A percentile compares a stretch with the other conserved stretches of the same genome.
Conservation (phyloP, 257 asterid genomes). For the Scutellaria barbata region DNA sequence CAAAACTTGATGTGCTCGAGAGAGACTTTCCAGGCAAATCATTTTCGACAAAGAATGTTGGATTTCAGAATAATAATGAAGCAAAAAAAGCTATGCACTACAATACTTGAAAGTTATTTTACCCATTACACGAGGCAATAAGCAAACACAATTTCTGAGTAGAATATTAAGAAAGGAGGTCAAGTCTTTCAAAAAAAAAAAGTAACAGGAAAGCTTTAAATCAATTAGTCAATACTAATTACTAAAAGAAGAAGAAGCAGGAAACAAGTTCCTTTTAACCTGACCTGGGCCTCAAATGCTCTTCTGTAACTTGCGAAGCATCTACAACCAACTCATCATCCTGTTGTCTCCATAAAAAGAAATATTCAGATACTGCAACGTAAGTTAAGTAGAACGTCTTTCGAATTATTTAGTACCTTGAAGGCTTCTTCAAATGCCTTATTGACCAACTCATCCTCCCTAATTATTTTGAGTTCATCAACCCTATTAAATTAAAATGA, state of each 20-base stretch:
- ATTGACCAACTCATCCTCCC: constrained; percentile 76
- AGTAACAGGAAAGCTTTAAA: neutral
- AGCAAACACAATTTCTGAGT: constrained; percentile 2
- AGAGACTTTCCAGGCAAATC: neutral
- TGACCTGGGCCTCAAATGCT: constrained; percentile 50
- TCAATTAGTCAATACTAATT: neutral
- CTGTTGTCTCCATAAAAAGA: constrained; percentile 40
- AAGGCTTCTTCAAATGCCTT: constrained; percentile 87
- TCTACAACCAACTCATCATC: constrained; percentile 48
- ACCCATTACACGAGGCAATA: neutral
- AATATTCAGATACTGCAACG: constrained; percentile 21
- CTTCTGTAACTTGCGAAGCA: constrained; percentile 43
- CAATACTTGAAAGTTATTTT: constrained; percentile 4
- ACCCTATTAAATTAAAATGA: constrained; percentile 53
- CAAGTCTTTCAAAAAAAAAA: neutral
- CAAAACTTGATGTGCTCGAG: neutral
- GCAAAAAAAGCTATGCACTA: neutral
- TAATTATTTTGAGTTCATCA: constrained; percentile 76
- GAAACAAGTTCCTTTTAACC: constrained; percentile 30
- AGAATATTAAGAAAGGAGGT: neutral
- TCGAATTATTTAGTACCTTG: constrained; percentile 50
- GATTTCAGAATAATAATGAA: neutral
- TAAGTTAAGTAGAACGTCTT: constrained; percentile 25
- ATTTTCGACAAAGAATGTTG: constrained; percentile 1
- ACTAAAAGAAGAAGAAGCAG: constrained; percentile 9